phyloP scores from a whole-genome alignment of 805 yeast genomes.

The Ogataea zsoltii region DNA sequence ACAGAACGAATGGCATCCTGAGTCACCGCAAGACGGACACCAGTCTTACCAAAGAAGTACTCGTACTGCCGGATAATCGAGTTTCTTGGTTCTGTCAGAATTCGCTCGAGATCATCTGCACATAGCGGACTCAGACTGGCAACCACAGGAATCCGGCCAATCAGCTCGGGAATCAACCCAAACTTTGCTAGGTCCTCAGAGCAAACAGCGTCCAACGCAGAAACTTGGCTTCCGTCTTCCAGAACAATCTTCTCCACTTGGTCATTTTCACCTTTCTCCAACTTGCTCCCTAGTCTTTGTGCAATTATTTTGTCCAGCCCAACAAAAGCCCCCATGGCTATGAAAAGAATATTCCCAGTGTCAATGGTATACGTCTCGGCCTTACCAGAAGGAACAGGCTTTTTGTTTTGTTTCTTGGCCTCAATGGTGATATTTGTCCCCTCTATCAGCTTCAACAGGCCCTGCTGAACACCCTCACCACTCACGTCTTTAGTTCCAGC shows the following conservation, averaged over 20 bases:
- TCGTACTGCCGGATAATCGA: constrained; percentile 54
- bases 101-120: constrained; percentile 46
- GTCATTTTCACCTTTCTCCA: constrained; percentile 1
- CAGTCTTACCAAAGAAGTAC: constrained; percentile 53
- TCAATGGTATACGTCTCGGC: constrained; percentile 49
- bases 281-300: constrained; percentile 35
- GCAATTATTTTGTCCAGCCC: constrained; percentile 53
- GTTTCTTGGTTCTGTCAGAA: constrained; percentile 56
- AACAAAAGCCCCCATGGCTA: constrained; percentile 63
- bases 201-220: constrained; percentile 41
- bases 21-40: constrained; percentile 51
- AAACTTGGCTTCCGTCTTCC: not conserved
- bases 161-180: constrained; percentile 60
- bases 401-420: constrained; percentile 26
- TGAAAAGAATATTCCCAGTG: constrained; percentile 56
- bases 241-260: constrained; percentile 25
- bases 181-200: constrained; percentile 51
- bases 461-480: constrained; percentile 68
- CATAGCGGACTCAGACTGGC: constrained; percentile 50
- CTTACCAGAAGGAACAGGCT: constrained; percentile 12
- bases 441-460: constrained; percentile 55
- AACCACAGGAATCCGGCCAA: constrained; percentile 59
- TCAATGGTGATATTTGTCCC: constrained; percentile 53
- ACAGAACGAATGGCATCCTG: constrained; percentile 47
- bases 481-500: constrained; percentile 57